A percentile compares a stretch with the other conserved stretches of the same genome.
These are phyloP conservation scores for Furcasterigmium furcatum DNA, from an alignment of 2,329 filamentous ascomycete genomes.

Conservation along the genomic window DNA sequence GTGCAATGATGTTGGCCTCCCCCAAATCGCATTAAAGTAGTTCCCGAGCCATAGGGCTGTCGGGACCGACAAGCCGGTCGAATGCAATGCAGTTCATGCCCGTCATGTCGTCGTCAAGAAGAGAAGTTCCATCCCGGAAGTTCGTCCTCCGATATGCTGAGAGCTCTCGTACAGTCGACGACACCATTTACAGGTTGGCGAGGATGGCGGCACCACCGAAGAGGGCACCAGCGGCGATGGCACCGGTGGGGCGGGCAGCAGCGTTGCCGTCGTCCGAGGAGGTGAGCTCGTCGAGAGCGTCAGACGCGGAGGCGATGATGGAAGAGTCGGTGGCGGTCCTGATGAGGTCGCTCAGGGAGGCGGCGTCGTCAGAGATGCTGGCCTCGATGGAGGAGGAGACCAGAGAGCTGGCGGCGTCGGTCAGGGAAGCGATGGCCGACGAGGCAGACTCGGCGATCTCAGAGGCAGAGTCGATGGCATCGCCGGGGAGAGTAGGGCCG, in stretches of 20 bases:
- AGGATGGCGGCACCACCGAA: constrained; percentile 43
- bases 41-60: no score
- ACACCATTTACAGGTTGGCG: constrained; percentile 35
- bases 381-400: constrained; percentile 18
- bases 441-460: constrained; percentile 1
- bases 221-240: constrained; percentile 41
- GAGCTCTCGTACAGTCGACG: no score
- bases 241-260: constrained; percentile 33
- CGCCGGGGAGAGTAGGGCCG: no score
- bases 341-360: constrained; percentile 21
- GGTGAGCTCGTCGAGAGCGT: constrained; percentile 14
- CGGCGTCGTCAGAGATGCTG: constrained; percentile 6
- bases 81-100: neutral
- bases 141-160: neutral
- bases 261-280: constrained; percentile 16
- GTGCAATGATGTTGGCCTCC: neutral
- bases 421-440: constrained; percentile 10
- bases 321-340: constrained; percentile 13
- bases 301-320: constrained; percentile 10
- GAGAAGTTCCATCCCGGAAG: neutral
- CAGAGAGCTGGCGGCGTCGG: constrained; percentile 14
- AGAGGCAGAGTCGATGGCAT: constrained; percentile 1
- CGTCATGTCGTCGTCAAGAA: neutral
- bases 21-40: neutral
- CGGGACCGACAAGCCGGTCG: neutral